phyloP scores from a whole-genome alignment of 75 land plant species.

The Picea glauca region DNA sequence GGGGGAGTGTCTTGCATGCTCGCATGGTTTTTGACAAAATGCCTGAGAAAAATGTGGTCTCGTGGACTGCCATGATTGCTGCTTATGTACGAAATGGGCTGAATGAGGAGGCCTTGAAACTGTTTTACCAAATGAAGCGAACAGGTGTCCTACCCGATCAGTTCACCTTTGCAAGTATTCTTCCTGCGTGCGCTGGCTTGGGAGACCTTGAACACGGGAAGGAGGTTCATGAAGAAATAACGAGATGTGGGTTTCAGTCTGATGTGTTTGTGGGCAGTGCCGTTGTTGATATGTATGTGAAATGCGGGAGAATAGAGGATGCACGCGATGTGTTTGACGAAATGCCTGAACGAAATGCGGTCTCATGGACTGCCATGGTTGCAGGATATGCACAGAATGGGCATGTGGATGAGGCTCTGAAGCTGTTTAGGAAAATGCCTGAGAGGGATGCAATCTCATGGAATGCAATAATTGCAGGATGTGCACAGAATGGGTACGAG shows the following conservation, averaged over 20 bases:
- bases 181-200: slow-evolving; percentile 7
- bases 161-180: neutral
- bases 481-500: slow-evolving; percentile 24
- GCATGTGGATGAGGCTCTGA: slow-evolving; percentile 9
- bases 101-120: slow-evolving; percentile 3
- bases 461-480: slow-evolving; percentile 44
- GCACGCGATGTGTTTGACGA: slow-evolving; percentile 9
- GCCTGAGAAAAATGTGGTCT: slow-evolving; percentile 16
- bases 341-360: slow-evolving; percentile 19
- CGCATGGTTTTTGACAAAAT: slow-evolving; percentile 15
- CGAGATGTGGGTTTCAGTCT: slow-evolving; percentile 7
- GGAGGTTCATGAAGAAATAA: slow-evolving; percentile 6
- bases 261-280: slow-evolving; percentile 16
- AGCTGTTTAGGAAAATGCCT: slow-evolving; percentile 7
- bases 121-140: slow-evolving; percentile 19
- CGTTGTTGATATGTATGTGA: slow-evolving; percentile 17
- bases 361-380: slow-evolving; percentile 21
- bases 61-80: slow-evolving; percentile 12
- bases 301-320: slow-evolving; percentile 11
- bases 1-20: neutral
- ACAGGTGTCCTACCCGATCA: neutral
- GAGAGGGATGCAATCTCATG: slow-evolving; percentile 28
- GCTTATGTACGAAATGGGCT: slow-evolving; percentile 2
- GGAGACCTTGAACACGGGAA: slow-evolving; percentile 6
- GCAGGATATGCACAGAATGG: slow-evolving; percentile 17